These are phyloP conservation scores for Harrya chromipes DNA, from an alignment of 768 basidiomycete genomes.

Conservation along the genomic window DNA sequence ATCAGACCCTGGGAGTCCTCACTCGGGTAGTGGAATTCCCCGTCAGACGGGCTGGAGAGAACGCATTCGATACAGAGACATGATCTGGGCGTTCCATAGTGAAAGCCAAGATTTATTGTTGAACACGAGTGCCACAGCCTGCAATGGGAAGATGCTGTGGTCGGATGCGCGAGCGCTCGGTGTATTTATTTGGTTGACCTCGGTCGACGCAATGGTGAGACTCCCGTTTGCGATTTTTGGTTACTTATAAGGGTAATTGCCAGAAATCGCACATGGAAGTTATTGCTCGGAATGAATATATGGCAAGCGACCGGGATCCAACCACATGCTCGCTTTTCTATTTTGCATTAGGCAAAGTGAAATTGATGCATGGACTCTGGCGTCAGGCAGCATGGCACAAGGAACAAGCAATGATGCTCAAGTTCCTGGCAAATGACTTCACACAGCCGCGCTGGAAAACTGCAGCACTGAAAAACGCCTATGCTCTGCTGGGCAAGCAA, in stretches of 20 bases:
- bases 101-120: slow-evolving; percentile 88
- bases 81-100: slow-evolving; percentile 96
- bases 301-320: slow-evolving; percentile 84
- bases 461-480: slow-evolving; percentile 96
- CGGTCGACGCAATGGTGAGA: slow-evolving; percentile 73
- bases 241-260: background rate
- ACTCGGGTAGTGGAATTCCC: slow-evolving; percentile 40
- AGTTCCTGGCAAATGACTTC: slow-evolving; percentile 91
- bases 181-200: slow-evolving; percentile 84
- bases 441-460: slow-evolving; percentile 79
- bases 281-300: slow-evolving; percentile 91
- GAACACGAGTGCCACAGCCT: slow-evolving; percentile 64
- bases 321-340: slow-evolving; percentile 88
- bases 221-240: background rate
- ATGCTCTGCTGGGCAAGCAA: slow-evolving; percentile 84
- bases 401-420: slow-evolving; percentile 86
- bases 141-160: slow-evolving; percentile 88
- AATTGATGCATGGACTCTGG: slow-evolving; percentile 94
- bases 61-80: slow-evolving; percentile 88
- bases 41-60: slow-evolving; percentile 58
- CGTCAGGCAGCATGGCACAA: slow-evolving; percentile 92
- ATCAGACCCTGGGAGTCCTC: slow-evolving; percentile 45
- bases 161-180: slow-evolving; percentile 83
- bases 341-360: slow-evolving; percentile 90
- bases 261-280: slow-evolving; percentile 82